Evolutionary conservation across 768 basidiomycete species (phyloP).

Genomic region (Pleurotus ostreatus): DNA sequence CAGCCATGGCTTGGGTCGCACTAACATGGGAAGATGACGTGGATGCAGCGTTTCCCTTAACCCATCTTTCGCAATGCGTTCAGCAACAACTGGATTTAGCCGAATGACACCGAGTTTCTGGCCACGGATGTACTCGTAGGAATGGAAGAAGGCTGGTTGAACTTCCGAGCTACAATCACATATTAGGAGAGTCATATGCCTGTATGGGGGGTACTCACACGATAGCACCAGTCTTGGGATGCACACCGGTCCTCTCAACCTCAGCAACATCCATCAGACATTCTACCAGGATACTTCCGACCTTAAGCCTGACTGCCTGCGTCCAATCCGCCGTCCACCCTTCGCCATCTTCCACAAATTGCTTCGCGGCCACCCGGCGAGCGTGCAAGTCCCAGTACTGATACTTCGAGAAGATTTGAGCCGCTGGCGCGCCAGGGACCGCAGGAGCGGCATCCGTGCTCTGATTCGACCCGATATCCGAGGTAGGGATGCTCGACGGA

Average conservation of each 20-base stretch:
- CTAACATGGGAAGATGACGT: conserved; percentile 93
- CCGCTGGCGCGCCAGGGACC: conserved; percentile 19
- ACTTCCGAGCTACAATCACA: conserved; percentile 51
- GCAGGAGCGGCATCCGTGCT: background rate
- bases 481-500: conserved; percentile 24
- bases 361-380: conserved; percentile 62
- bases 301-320: conserved; percentile 64
- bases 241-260: conserved; percentile 55
- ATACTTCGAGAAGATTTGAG: conserved; percentile 46
- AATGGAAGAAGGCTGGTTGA: conserved; percentile 89
- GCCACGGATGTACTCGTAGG: conserved; percentile 92
- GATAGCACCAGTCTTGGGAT: conserved; percentile 55
- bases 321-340: conserved; percentile 84
- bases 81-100: conserved; percentile 76
- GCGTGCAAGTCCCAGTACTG: conserved; percentile 62
- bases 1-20: conserved; percentile 87
- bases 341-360: conserved; percentile 61
- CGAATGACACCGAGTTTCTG: conserved; percentile 90
- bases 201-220: conserved; percentile 43
- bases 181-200: conserved; percentile 6
- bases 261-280: conserved; percentile 81
- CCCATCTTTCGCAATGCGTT: conserved; percentile 72
- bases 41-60: conserved; percentile 77
- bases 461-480: conserved; percentile 8
- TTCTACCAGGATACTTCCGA: conserved; percentile 83